Evolutionary conservation across 176 grass and related monocot genomes (phyloP).

Genomic region (Phoenix roebelenii): DNA sequence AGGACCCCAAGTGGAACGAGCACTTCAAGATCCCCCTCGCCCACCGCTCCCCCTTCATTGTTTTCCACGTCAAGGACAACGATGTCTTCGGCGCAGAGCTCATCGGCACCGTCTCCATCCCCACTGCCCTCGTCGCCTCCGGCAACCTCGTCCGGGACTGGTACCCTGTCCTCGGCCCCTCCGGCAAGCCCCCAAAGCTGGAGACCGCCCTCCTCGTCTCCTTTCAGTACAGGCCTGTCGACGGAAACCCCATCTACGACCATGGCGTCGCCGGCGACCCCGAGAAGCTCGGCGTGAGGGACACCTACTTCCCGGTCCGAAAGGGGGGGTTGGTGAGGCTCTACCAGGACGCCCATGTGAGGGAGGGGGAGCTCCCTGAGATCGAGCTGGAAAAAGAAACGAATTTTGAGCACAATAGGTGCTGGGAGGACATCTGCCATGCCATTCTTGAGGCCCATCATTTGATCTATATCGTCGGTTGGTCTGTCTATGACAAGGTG

Average conservation of each 20-base stretch:
- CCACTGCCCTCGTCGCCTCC: conserved; percentile 17
- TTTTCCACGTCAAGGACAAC: conserved; percentile 89
- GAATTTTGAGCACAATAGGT: conserved; percentile 45
- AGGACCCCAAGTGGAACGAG: conserved; percentile 71
- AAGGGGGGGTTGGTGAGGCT: conserved; percentile 47
- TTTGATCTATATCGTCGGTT: conserved; percentile 87
- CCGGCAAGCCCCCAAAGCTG: conserved; percentile 51
- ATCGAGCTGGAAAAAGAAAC: conserved; percentile 45
- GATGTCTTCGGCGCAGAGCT: conserved; percentile 77
- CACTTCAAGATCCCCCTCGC: conserved; percentile 70
- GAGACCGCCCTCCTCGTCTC: conserved; percentile 47
- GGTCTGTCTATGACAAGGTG: conserved; percentile 95
- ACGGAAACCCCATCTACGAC: conserved; percentile 34
- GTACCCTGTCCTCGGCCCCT: conserved; percentile 44
- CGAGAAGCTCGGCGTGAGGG: conserved; percentile 37
- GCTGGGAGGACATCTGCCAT: conserved; percentile 99
- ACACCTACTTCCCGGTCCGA: conserved; percentile 79
- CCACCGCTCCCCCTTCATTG: conserved; percentile 44
- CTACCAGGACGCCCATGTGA: conserved; percentile 91
- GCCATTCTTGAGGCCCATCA: conserved; percentile 92
- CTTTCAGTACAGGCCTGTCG: conserved; percentile 33
- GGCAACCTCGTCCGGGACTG: conserved; percentile 34
- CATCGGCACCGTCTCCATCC: conserved; percentile 61
- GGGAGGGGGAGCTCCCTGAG: conserved; percentile 49
- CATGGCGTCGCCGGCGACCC: conserved; percentile 67